These are phyloP conservation scores for Closterium sp. DNA, from an alignment of 139 green algal species.

Conservation along the genomic window DNA sequence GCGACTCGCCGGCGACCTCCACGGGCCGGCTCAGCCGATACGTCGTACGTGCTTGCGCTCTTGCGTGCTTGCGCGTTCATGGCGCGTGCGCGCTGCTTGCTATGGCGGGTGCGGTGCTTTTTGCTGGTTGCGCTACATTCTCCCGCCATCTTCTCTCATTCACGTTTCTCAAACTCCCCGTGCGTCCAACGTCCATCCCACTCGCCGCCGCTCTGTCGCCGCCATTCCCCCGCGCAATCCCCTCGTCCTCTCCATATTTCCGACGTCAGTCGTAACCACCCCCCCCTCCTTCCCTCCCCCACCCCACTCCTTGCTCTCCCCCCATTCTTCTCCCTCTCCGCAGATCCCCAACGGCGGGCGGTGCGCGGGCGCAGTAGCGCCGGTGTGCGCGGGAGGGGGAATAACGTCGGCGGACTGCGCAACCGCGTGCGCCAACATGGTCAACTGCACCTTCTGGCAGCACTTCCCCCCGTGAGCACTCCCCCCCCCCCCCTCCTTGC, in stretches of 20 bases:
- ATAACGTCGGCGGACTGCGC: background rate
- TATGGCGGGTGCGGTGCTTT: too few species aligned
- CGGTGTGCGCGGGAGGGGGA: background rate
- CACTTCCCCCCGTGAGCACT: background rate
- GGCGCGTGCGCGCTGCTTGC: too few species aligned
- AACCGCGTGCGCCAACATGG: background rate
- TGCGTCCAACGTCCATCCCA: too few species aligned
- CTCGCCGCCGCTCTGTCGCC: too few species aligned
- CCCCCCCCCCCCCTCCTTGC: background rate
- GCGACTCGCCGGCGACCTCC: background rate
- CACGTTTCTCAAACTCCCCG: too few species aligned
- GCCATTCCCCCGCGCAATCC: too few species aligned
- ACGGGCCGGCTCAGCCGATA: background rate
- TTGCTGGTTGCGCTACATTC: too few species aligned
- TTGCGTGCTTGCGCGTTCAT: too few species aligned
- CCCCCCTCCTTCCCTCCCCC: too few species aligned
- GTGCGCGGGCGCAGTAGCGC: background rate
- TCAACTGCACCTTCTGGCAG: background rate
- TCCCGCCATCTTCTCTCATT: too few species aligned
- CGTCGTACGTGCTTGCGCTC: background rate
- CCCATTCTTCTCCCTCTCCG: background rate
- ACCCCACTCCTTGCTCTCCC: background rate
- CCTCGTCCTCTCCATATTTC: too few species aligned
- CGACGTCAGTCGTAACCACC: too few species aligned
- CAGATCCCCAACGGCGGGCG: background rate